A percentile compares a stretch with the other conserved stretches of the same genome.
Conservation (phyloP, 257 asterid genomes). For the Salvia splendens region DNA sequence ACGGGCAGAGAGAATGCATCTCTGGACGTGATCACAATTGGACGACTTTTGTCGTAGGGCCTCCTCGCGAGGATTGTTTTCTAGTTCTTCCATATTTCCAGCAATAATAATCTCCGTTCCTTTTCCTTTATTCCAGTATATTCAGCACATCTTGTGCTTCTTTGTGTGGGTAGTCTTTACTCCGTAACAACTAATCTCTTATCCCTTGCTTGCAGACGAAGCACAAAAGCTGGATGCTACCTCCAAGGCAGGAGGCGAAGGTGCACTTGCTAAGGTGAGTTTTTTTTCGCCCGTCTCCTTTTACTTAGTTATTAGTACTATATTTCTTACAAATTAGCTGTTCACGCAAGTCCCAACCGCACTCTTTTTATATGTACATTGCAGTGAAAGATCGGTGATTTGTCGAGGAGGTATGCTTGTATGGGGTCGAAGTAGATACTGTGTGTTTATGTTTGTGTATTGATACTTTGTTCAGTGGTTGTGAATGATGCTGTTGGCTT, state of each 20-base stretch:
- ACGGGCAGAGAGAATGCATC: too few species aligned
- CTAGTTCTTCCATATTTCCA: too few species aligned
- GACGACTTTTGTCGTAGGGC: too few species aligned
- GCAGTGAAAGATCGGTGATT: slow-evolving; percentile 57
- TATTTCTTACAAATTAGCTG: not conserved
- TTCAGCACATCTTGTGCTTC: too few species aligned
- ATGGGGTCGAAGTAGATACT: slow-evolving; percentile 34
- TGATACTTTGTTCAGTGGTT: slow-evolving; percentile 32
- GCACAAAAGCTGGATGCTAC: slow-evolving; percentile 54
- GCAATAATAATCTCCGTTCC: too few species aligned
- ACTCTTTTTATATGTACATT: slow-evolving; percentile 15
- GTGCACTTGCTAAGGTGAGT: slow-evolving; percentile 53
- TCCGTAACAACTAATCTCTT: too few species aligned
- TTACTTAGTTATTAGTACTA: not conserved
- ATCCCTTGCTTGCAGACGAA: slow-evolving; percentile 53
- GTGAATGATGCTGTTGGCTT: slow-evolving; percentile 37
- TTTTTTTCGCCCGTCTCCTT: not conserved
- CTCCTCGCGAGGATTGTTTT: too few species aligned
- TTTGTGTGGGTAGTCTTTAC: too few species aligned
- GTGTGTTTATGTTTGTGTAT: slow-evolving; percentile 36
- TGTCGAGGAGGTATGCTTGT: slow-evolving; percentile 27
- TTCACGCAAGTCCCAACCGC: not conserved
- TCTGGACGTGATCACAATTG: too few species aligned
- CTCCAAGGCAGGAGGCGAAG: slow-evolving; percentile 60
- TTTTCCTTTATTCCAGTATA: too few species aligned